Percentiles rank a stretch among this genome's conserved stretches.
These are phyloP conservation scores for Kickxella alabastrina DNA, from an alignment of 192 early-diverging fungal genomes.

Conservation along the genomic window DNA sequence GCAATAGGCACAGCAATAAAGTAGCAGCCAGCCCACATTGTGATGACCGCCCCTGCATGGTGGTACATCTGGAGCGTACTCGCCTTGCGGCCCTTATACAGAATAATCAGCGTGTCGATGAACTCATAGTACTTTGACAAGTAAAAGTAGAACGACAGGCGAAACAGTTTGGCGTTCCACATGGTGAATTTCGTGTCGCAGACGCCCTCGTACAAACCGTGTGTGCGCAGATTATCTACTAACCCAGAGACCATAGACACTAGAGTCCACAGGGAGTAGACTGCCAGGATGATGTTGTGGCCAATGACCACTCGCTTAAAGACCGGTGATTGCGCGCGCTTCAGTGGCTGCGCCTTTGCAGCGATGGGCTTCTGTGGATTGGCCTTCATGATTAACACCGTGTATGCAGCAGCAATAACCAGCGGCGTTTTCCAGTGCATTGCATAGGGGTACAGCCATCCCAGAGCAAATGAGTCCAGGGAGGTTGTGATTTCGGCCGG, in stretches of 20 bases:
- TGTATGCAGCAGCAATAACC: conserved; percentile 58
- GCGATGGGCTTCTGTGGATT: conserved; percentile 33
- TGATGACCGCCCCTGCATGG: conserved; percentile 84
- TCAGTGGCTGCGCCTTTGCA: not conserved
- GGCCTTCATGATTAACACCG: conserved; percentile 31
- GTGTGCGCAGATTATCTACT: conserved; percentile 51
- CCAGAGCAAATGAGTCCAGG: conserved; percentile 58
- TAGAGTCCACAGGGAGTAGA: conserved; percentile 73
- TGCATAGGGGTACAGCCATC: conserved; percentile 66
- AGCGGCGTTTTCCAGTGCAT: conserved; percentile 72
- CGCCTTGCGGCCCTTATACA: conserved; percentile 67
- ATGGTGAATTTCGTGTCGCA: conserved; percentile 64
- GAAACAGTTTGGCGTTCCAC: conserved; percentile 68
- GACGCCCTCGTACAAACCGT: conserved; percentile 59
- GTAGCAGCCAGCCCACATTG: conserved; percentile 82
- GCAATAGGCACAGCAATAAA: conserved; percentile 74
- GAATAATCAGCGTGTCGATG: conserved; percentile 81
- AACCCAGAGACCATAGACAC: conserved; percentile 57
- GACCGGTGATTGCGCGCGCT: conserved; percentile 26
- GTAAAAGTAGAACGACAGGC: conserved; percentile 83
- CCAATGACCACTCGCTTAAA: conserved; percentile 77
- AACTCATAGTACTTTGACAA: conserved; percentile 88
- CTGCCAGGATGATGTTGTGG: conserved; percentile 70
- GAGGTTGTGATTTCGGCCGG: conserved; percentile 26
- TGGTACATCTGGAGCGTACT: conserved; percentile 85